Evolutionary conservation across 352 stramenopile genomes (phyloP).

Genomic region (Phytophthora aleatoria): DNA sequence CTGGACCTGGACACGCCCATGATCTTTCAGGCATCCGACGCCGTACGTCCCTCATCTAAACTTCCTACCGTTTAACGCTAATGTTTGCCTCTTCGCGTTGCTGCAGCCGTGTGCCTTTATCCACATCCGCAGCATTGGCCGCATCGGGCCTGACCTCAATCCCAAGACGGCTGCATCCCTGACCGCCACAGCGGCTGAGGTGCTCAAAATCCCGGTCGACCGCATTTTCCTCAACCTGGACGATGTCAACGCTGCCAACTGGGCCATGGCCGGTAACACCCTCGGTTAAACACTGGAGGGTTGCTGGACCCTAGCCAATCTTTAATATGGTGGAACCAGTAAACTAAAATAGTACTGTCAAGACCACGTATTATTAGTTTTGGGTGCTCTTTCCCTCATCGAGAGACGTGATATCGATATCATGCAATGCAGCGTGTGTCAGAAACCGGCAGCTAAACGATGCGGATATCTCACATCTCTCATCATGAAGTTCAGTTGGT

Average conservation of each 20-base stretch:
- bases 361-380: background rate
- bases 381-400: background rate
- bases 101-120: constrained; percentile 46
- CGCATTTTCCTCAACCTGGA: constrained; percentile 53
- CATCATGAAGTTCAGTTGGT: too few species aligned
- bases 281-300: constrained; percentile 9
- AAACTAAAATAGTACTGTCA: background rate
- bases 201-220: constrained; percentile 29
- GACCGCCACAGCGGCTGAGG: constrained; percentile 21
- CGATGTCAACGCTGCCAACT: constrained; percentile 39
- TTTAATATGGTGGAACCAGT: background rate
- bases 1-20: constrained; percentile 44
- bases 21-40: constrained; percentile 35
- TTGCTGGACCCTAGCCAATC: too few species aligned
- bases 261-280: constrained; percentile 21
- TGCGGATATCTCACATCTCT: too few species aligned
- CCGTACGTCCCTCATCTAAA: constrained; percentile 22
- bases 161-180: constrained; percentile 34
- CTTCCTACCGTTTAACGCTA: background rate
- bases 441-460: too few species aligned
- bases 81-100: background rate
- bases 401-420: background rate
- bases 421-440: too few species aligned
- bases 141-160: constrained; percentile 40
- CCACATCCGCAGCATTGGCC: constrained; percentile 43